phyloP scores from a whole-genome alignment of 2,329 filamentous ascomycete genomes.

The Beauveria scarabaeidicola region DNA sequence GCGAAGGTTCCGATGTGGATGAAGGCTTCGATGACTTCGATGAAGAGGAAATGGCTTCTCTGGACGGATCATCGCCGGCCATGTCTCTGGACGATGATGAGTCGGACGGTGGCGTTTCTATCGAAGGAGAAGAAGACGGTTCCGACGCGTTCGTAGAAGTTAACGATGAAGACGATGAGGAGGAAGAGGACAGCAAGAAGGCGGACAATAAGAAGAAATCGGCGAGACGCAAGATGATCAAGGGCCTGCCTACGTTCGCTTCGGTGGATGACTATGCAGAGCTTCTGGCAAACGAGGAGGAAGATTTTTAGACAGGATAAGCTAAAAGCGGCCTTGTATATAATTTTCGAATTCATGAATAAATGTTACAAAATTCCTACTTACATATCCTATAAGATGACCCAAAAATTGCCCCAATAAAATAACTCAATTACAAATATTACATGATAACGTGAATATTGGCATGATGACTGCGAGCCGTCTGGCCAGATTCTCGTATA shows the following conservation, averaged over 20 bases:
- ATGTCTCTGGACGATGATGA: slow-evolving; percentile 34
- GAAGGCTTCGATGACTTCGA: slow-evolving; percentile 42
- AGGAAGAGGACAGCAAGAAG: slow-evolving; percentile 32
- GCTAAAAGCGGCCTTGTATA: slow-evolving; percentile 4
- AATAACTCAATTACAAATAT: too few species aligned
- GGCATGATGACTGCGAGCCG: too few species aligned
- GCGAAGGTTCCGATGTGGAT: slow-evolving; percentile 46
- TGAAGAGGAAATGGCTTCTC: slow-evolving; percentile 40
- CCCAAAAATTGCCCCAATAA: too few species aligned
- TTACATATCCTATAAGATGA: too few species aligned
- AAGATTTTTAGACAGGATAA: slow-evolving; percentile 28
- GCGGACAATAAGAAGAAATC: slow-evolving; percentile 26
- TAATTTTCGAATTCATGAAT: background rate
- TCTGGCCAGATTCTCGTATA: too few species aligned
- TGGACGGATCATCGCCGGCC: slow-evolving; percentile 32
- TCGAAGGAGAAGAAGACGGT: slow-evolving; percentile 34
- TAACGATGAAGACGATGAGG: slow-evolving; percentile 53
- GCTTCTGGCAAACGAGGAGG: slow-evolving; percentile 65
- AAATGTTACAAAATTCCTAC: background rate
- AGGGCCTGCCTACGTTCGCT: slow-evolving; percentile 84
- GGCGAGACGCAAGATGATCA: slow-evolving; percentile 73
- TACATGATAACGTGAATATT: too few species aligned
- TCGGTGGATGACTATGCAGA: slow-evolving; percentile 90
- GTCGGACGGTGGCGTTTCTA: slow-evolving; percentile 29
- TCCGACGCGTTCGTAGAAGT: slow-evolving; percentile 31